Evolutionary conservation across 768 basidiomycete genomes (phyloP).

Genomic region (Austroboletus eburneus): DNA sequence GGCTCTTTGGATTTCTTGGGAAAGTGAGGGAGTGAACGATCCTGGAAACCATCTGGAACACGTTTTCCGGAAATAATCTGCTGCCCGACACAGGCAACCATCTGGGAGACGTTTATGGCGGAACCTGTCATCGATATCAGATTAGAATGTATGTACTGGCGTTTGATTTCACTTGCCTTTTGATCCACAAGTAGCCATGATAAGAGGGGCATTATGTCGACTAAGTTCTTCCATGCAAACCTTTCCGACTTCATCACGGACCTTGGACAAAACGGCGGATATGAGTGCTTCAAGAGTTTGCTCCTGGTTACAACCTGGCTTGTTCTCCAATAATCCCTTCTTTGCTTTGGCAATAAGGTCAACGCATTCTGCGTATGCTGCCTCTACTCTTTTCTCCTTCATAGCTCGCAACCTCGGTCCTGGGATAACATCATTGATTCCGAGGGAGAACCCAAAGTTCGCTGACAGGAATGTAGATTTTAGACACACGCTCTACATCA

Average conservation of each 20-base stretch:
- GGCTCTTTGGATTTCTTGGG: slow-evolving; percentile 95
- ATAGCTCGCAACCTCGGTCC: slow-evolving; percentile 74
- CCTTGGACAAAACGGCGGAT: slow-evolving; percentile 88
- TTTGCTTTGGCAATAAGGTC: slow-evolving; percentile 87
- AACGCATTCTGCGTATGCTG: slow-evolving; percentile 84
- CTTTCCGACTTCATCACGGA: slow-evolving; percentile 93
- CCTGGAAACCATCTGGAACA: slow-evolving; percentile 98
- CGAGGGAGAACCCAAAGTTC: slow-evolving; percentile 95
- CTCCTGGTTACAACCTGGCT: slow-evolving; percentile 96
- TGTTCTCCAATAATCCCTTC: slow-evolving; percentile 89
- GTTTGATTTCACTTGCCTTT: slow-evolving; percentile 59
- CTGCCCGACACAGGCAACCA: slow-evolving; percentile 99
- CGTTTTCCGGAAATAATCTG: slow-evolving; percentile 98
- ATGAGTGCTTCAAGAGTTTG: slow-evolving; percentile 97
- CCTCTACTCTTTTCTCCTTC: slow-evolving; percentile 84
- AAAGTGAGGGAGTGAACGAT: slow-evolving; percentile 98
- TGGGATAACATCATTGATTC: slow-evolving; percentile 98
- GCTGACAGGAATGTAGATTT: slow-evolving; percentile 49
- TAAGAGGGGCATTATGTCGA: slow-evolving; percentile 91
- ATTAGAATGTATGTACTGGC: background rate
- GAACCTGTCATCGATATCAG: slow-evolving; percentile 59
- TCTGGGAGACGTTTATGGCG: slow-evolving; percentile 98
- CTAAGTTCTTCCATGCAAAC: slow-evolving; percentile 99
- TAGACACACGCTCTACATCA: background rate
- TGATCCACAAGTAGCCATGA: slow-evolving; percentile 99